phyloP scores from a whole-genome alignment of 345 rosid species.

The Isatis tinctoria region DNA sequence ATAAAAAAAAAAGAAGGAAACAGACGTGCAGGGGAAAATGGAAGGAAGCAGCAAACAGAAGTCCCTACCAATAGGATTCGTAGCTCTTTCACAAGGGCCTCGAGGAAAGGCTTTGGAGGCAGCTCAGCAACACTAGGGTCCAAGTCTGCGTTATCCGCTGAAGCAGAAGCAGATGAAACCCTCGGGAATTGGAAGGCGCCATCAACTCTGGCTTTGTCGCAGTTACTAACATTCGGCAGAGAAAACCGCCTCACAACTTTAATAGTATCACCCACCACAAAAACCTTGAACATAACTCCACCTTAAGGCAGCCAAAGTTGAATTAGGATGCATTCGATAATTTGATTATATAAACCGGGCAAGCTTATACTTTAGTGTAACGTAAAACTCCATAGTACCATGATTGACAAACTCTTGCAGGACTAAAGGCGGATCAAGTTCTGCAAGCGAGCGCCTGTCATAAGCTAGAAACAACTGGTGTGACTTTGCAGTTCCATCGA shows the following conservation, averaged over 20 bases:
- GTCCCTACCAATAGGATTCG: conserved; percentile 53
- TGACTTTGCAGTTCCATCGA: conserved; percentile 92
- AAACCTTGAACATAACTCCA: conserved; percentile 83
- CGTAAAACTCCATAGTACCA: conserved; percentile 43
- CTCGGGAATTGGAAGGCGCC: conserved; percentile 72
- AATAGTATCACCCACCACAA: conserved; percentile 72
- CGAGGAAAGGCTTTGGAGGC: conserved; percentile 80
- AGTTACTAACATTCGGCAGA: conserved; percentile 64
- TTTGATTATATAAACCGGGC: background rate
- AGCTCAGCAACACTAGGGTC: conserved; percentile 79
- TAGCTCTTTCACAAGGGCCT: conserved; percentile 83
- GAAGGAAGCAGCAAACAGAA: background rate
- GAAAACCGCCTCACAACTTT: conserved; percentile 88
- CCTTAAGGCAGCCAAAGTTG: conserved; percentile 37
- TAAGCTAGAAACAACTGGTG: conserved; percentile 78
- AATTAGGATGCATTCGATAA: background rate
- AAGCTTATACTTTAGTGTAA: background rate
- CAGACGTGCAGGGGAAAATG: background rate
- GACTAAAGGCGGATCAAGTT: conserved; percentile 85
- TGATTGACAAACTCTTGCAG: conserved; percentile 97
- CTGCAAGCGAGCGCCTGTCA: conserved; percentile 63
- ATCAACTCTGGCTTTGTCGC: conserved; percentile 51
- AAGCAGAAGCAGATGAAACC: conserved; percentile 87
- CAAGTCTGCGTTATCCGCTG: conserved; percentile 84
- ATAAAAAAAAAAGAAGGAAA: background rate